These are phyloP conservation scores for Metschnikowia kofuensis DNA, from an alignment of 805 yeast species.

Conservation along the genomic window DNA sequence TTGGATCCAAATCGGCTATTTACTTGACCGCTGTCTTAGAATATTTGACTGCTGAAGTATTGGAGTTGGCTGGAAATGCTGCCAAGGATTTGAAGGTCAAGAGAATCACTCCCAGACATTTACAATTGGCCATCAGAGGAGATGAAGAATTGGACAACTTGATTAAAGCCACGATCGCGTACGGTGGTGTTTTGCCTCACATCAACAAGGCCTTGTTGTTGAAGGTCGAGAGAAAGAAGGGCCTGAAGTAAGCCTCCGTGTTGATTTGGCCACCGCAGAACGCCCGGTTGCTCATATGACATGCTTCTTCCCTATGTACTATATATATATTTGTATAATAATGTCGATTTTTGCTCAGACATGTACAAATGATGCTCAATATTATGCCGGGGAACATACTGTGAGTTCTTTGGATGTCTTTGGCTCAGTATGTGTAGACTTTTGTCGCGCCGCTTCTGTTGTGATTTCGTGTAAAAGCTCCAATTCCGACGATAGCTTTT, in stretches of 20 bases:
- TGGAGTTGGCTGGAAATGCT: conserved; percentile 32
- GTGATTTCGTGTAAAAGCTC: conserved; percentile 10
- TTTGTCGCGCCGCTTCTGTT: background rate
- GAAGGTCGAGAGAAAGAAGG: conserved; percentile 30
- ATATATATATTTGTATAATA: conserved; percentile 15
- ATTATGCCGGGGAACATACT: background rate
- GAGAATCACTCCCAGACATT: conserved; percentile 32
- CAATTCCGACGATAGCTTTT: conserved; percentile 13
- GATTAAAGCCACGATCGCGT: conserved; percentile 32
- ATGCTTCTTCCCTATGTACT: conserved; percentile 10
- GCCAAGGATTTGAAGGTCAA: conserved; percentile 33
- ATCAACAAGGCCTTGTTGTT: conserved; percentile 33
- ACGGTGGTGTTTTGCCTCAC: conserved; percentile 35
- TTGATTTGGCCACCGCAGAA: background rate
- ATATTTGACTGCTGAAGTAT: conserved; percentile 30
- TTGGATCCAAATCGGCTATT: conserved; percentile 82
- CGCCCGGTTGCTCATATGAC: conserved; percentile 1
- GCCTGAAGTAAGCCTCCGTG: conserved; percentile 15
- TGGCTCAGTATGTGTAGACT: background rate
- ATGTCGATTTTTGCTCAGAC: conserved; percentile 3
- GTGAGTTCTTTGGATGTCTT: background rate
- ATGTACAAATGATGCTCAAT: background rate
- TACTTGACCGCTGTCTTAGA: conserved; percentile 32
- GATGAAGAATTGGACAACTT: conserved; percentile 33
- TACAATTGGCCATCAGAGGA: conserved; percentile 32